Evolutionary conservation across 2,329 filamentous ascomycete genomes (phyloP).

Genomic region (Akanthomyces uredinophilus): DNA sequence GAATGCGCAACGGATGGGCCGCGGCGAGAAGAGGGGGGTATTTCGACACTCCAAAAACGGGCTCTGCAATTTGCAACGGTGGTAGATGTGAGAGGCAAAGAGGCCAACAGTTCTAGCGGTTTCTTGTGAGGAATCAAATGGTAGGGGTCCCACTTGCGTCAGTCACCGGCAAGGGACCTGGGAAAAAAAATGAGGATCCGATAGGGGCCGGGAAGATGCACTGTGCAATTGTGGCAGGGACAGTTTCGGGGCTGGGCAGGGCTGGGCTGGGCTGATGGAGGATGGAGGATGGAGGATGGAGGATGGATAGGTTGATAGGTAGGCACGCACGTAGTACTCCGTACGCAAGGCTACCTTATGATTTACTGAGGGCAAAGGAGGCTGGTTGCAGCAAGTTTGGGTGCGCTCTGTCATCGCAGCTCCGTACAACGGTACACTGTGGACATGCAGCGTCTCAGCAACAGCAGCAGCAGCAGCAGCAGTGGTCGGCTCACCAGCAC

Average conservation of each 20-base stretch:
- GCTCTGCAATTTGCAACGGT: not conserved
- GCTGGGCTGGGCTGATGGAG: not conserved
- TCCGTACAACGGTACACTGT: not conserved
- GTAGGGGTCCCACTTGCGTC: slow-evolving; percentile 3
- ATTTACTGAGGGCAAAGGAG: not conserved
- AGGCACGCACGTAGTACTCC: too few species aligned
- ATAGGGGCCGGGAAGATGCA: not conserved
- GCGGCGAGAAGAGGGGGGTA: not conserved
- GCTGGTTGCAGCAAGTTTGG: not conserved
- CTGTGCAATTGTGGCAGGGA: slow-evolving; percentile 3
- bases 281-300: not conserved
- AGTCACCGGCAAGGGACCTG: not conserved
- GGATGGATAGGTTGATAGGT: too few species aligned
- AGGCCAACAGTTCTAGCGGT: not conserved
- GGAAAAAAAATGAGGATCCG: not conserved
- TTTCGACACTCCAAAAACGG: not conserved
- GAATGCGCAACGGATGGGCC: not conserved
- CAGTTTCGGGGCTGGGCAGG: not conserved
- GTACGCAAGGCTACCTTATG: not conserved
- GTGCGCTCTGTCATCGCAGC: not conserved
- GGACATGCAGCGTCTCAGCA: not conserved
- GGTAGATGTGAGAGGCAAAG: slow-evolving; percentile 14
- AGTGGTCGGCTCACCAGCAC: not conserved
- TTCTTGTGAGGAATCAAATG: slow-evolving; percentile 10
- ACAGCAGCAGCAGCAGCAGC: not conserved